Evolutionary conservation across 805 yeast species (phyloP).

Genomic region (Jamesozyma lodderae): DNA sequence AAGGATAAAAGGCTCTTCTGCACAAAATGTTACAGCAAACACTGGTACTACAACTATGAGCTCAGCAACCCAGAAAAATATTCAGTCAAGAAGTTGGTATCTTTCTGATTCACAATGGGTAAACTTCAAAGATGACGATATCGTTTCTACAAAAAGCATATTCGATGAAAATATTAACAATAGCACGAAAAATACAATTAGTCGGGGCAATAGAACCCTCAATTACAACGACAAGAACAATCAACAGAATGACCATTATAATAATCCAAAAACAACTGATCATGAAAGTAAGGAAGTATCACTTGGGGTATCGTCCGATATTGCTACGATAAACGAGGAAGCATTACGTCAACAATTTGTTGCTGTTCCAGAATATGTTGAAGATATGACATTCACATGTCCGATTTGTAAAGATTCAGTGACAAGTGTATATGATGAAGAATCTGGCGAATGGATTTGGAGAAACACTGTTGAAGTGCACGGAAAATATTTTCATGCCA

Average conservation of each 20-base stretch:
- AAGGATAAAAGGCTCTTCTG: slow-evolving; percentile 42
- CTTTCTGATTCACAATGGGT: slow-evolving; percentile 65
- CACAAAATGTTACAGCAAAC: slow-evolving; percentile 11
- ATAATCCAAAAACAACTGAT: not conserved
- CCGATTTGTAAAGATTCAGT: slow-evolving; percentile 63
- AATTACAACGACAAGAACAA: slow-evolving; percentile 2
- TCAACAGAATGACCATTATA: not conserved
- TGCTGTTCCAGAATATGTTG: slow-evolving; percentile 55
- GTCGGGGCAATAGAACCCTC: too few species aligned
- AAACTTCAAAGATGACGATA: slow-evolving; percentile 59
- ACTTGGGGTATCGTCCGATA: slow-evolving; percentile 3
- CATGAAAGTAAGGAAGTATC: too few species aligned
- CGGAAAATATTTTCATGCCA: slow-evolving; percentile 51
- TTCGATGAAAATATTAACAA: slow-evolving; percentile 5
- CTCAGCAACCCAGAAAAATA: slow-evolving; percentile 26
- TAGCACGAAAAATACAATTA: slow-evolving; percentile 5
- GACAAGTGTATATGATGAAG: slow-evolving; percentile 60
- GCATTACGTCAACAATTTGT: slow-evolving; percentile 43
- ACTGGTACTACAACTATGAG: slow-evolving; percentile 6
- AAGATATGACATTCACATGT: slow-evolving; percentile 50
- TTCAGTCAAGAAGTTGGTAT: slow-evolving; percentile 79
- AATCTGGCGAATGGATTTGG: slow-evolving; percentile 78
- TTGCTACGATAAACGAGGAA: slow-evolving; percentile 17
- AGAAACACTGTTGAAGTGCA: slow-evolving; percentile 47
- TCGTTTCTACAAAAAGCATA: slow-evolving; percentile 32